Evolutionary conservation across 2,329 filamentous ascomycete species (phyloP).

Genomic region (Fusarium drepaniforme): DNA sequence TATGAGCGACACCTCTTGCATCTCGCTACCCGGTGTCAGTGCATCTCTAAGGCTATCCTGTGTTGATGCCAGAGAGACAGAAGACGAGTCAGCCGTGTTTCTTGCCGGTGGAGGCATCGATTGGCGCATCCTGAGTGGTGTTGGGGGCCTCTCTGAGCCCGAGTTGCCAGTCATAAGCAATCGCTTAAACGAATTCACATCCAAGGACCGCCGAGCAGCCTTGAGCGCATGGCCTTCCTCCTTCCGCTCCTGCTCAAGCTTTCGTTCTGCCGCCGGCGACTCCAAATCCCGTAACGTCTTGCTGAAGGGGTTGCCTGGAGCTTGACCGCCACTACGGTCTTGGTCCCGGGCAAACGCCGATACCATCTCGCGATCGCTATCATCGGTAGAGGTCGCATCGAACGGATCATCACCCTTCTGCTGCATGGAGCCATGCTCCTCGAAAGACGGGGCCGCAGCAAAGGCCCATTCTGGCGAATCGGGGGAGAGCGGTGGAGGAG

Average conservation of each 20-base stretch:
- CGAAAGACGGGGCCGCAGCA: constrained; percentile 46
- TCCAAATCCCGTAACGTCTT: constrained; percentile 67
- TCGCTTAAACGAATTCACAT: constrained; percentile 83
- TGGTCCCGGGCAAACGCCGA: constrained; percentile 40
- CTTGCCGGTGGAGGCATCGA: constrained; percentile 16
- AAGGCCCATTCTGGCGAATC: constrained; percentile 58
- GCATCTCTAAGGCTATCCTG: constrained; percentile 28
- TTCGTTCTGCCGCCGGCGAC: constrained; percentile 47
- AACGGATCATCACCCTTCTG: constrained; percentile 49
- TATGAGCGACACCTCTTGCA: constrained; percentile 38
- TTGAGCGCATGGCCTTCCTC: constrained; percentile 49
- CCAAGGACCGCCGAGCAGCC: constrained; percentile 64
- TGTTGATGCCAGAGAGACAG: constrained; percentile 26
- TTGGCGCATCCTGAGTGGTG: constrained; percentile 16
- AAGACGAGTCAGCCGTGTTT: constrained; percentile 28
- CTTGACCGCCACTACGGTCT: constrained; percentile 31
- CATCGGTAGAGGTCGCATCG: constrained; percentile 42
- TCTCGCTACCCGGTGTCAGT: constrained; percentile 17
- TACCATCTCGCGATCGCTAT: constrained; percentile 45
- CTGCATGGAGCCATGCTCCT: constrained; percentile 43
- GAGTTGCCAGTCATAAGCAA: constrained; percentile 80
- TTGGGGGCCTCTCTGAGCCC: constrained; percentile 39
- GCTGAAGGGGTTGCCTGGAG: constrained; percentile 62
- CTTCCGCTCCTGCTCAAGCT: constrained; percentile 47
- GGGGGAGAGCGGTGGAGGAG: constrained; percentile 71